phyloP scores from a whole-genome alignment of 495 filamentous ascomycete genomes.

The Cladorrhinum samala region DNA sequence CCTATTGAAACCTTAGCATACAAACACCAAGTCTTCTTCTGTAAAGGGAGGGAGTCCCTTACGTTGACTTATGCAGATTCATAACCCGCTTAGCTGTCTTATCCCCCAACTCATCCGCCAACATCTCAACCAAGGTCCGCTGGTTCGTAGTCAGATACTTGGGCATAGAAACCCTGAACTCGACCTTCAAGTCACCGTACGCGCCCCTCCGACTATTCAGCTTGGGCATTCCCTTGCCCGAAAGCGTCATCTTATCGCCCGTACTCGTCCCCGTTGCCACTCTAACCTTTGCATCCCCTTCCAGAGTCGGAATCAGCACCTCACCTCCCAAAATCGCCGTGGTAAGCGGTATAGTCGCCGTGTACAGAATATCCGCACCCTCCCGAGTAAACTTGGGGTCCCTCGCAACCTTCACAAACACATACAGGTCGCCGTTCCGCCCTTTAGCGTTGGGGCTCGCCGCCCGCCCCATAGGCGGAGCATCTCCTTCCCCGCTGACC shows the following conservation, averaged over 20 bases:
- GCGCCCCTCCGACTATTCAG: slow-evolving; percentile 49
- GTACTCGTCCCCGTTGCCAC: slow-evolving; percentile 86
- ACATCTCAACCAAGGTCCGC: slow-evolving; percentile 83
- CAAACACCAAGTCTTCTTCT: neutral
- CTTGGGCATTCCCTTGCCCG: slow-evolving; percentile 88
- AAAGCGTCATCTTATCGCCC: slow-evolving; percentile 79
- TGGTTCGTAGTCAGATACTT: slow-evolving; percentile 88
- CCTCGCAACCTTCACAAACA: slow-evolving; percentile 72
- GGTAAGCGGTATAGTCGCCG: slow-evolving; percentile 82
- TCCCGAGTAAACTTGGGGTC: slow-evolving; percentile 81
- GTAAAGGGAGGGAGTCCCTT: too few relatives aligned
- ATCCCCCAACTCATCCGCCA: slow-evolving; percentile 91
- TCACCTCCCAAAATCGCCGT: slow-evolving; percentile 90
- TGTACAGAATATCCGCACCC: slow-evolving; percentile 88
- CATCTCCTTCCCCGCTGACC: slow-evolving; percentile 77
- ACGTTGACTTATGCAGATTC: slow-evolving; percentile 44
- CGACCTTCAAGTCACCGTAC: slow-evolving; percentile 79
- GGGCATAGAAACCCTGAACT: slow-evolving; percentile 92
- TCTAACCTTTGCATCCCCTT: slow-evolving; percentile 81
- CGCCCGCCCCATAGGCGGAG: slow-evolving; percentile 63
- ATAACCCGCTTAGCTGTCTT: slow-evolving; percentile 88
- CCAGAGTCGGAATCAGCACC: slow-evolving; percentile 80
- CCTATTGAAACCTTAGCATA: neutral
- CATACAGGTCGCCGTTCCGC: slow-evolving; percentile 76
- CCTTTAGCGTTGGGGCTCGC: slow-evolving; percentile 52